Conservation (phyloP, 2,329 filamentous ascomycete species). For the Domatiomyces catenatus region DNA sequence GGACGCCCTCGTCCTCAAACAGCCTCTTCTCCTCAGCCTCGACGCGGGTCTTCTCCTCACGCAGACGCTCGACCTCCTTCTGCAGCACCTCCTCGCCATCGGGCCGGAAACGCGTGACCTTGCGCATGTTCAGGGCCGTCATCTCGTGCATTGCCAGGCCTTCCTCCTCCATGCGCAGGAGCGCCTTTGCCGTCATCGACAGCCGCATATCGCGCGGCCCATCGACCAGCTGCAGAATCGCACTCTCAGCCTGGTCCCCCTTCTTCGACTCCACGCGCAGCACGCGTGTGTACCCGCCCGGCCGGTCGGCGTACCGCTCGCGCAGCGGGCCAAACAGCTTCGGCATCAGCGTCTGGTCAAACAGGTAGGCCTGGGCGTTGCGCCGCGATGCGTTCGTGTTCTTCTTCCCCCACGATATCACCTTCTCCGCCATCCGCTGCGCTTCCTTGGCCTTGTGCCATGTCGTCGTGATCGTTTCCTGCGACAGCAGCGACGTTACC, state of each 20-base stretch:
- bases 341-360: conserved; percentile 42
- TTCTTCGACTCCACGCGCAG: conserved; percentile 81
- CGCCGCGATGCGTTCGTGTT: conserved; percentile 69
- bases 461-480: conserved; percentile 89
- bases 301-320: conserved; percentile 60
- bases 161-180: conserved; percentile 44
- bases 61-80: conserved; percentile 34
- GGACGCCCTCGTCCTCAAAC: conserved; percentile 14
- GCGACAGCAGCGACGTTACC: conserved; percentile 82
- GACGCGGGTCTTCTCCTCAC: conserved; percentile 39
- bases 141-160: conserved; percentile 50
- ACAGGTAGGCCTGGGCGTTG: conserved; percentile 68
- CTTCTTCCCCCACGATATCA: conserved; percentile 86
- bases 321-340: conserved; percentile 79
- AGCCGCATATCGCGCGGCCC: conserved; percentile 88
- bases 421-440: conserved; percentile 79
- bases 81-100: conserved; percentile 55
- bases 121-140: conserved; percentile 63
- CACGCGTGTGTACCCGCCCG: conserved; percentile 89
- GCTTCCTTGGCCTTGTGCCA: conserved; percentile 96
- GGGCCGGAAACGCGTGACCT: conserved; percentile 63
- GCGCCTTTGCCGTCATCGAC: conserved; percentile 74
- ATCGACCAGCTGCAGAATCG: conserved; percentile 89
- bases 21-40: conserved; percentile 22
- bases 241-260: conserved; percentile 72